phyloP scores from a whole-genome alignment of 495 filamentous ascomycete species.

The Daldinia concentrica region DNA sequence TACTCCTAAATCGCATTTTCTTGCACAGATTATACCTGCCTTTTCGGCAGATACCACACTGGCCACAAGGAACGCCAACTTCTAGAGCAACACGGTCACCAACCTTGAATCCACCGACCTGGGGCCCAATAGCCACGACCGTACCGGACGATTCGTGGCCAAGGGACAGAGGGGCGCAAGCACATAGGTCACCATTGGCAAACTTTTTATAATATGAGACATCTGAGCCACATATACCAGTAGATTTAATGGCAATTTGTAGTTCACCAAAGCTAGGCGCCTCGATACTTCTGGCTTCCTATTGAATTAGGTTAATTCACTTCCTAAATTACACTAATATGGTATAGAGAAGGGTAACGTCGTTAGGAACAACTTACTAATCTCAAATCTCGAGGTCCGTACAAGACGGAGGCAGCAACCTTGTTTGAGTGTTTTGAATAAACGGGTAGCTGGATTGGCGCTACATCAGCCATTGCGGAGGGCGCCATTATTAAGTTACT shows the following conservation, averaged over 20 bases:
- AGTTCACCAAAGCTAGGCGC: slow-evolving; percentile 65
- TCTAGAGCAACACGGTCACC: slow-evolving; percentile 90
- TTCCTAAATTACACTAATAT: slow-evolving; percentile 30
- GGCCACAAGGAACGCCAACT: slow-evolving; percentile 82
- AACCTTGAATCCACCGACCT: slow-evolving; percentile 60
- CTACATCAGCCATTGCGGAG: slow-evolving; percentile 53
- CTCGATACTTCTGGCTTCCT: slow-evolving; percentile 60
- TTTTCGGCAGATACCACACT: slow-evolving; percentile 75
- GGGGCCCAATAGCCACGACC: slow-evolving; percentile 70
- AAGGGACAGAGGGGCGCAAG: slow-evolving; percentile 74
- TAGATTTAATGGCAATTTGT: slow-evolving; percentile 77
- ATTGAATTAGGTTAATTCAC: slow-evolving; percentile 11
- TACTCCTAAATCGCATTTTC: slow-evolving; percentile 81
- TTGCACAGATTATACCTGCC: slow-evolving; percentile 92
- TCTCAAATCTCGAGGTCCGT: slow-evolving; percentile 61
- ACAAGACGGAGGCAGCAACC: slow-evolving; percentile 61
- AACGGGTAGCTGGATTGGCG: slow-evolving; percentile 57
- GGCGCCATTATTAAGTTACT: slow-evolving; percentile 54
- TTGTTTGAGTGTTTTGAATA: slow-evolving; percentile 52
- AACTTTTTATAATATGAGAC: slow-evolving; percentile 87
- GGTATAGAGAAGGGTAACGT: slow-evolving; percentile 36
- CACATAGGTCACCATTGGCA: slow-evolving; percentile 82
- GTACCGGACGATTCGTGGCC: slow-evolving; percentile 82
- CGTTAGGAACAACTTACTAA: slow-evolving; percentile 51
- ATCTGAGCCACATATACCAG: slow-evolving; percentile 85